Percentiles rank a stretch among this genome's conserved stretches.
phyloP scores from a whole-genome alignment of 2,329 filamentous ascomycete genomes.

The Fusarium chaquense region DNA sequence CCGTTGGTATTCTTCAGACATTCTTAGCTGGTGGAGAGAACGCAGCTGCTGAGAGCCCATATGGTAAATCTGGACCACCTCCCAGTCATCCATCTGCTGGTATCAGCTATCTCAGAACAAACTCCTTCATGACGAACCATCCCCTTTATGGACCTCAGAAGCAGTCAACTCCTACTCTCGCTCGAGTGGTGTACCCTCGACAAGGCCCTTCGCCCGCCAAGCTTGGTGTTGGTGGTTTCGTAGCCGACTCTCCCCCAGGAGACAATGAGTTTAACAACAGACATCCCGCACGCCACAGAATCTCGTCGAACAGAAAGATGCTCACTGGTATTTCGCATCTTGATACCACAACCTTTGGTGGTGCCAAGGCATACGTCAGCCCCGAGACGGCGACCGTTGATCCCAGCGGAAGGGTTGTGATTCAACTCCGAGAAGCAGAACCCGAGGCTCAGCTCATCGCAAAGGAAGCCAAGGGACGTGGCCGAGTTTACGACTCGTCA shows the following conservation, averaged over 20 bases:
- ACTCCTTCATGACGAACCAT: slow-evolving; percentile 68
- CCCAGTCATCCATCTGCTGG: slow-evolving; percentile 72
- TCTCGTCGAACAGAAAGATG: slow-evolving; percentile 42
- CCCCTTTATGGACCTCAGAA: slow-evolving; percentile 70
- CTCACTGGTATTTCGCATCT: slow-evolving; percentile 56
- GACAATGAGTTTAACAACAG: slow-evolving; percentile 59
- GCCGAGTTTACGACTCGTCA: slow-evolving; percentile 49
- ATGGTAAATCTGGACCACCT: slow-evolving; percentile 67
- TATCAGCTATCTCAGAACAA: slow-evolving; percentile 70
- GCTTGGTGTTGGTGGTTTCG: slow-evolving; percentile 68
- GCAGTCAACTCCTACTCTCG: slow-evolving; percentile 61
- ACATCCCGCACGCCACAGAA: slow-evolving; percentile 28
- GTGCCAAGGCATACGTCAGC: slow-evolving; percentile 66
- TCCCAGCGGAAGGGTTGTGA: slow-evolving; percentile 62
- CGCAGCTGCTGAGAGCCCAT: slow-evolving; percentile 56
- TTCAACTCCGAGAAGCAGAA: slow-evolving; percentile 58
- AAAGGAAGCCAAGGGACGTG: slow-evolving; percentile 59
- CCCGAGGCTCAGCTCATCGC: slow-evolving; percentile 58
- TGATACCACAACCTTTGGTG: slow-evolving; percentile 63
- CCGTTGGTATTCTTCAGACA: slow-evolving; percentile 47
- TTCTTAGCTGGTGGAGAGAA: slow-evolving; percentile 44
- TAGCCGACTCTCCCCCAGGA: slow-evolving; percentile 57
- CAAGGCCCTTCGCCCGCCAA: slow-evolving; percentile 52
- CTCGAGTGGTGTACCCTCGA: slow-evolving; percentile 64
- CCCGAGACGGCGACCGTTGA: slow-evolving; percentile 60